Evolutionary conservation across 176 grass and related monocot species (phyloP), one percentile per base, ranked within the genome.

Genomic region (Zea luxurians): DNA sequence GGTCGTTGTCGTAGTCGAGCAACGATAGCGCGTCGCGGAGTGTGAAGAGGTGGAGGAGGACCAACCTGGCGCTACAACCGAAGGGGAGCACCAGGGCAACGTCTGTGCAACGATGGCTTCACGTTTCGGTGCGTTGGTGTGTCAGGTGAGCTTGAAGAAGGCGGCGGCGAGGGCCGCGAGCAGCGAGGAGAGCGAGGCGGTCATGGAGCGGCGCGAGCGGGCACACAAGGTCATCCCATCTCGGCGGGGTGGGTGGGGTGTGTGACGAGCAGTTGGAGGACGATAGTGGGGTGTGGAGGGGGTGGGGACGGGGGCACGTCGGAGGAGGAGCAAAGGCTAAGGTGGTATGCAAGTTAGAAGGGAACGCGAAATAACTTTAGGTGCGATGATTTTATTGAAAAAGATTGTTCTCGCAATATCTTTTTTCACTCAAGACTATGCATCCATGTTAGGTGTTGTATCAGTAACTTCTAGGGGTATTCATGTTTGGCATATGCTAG

Each of bases 101-200:
- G 94, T 93, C 77, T 97, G 94, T 4, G 91, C 83, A 3, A 27
- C 1, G 27, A 27, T 27, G 27, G 27, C 27, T 27, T 27, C 27
- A 97, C 58, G 66, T 3, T 82, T 84, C 0, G 86, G 88, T 4
- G 27, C 77, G 45, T 58, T 73, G 20, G 66, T 84, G 73, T 86
- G 84, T 89, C 91, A 97, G 75, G 89, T 90, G 35, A 84, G 79
- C 78, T 93, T 91, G 76, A 92, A 93, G 82, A 90, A 70, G 67
- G 64, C 11, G 4, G 87, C 86, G 17, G 90, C 86, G 49, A 89
- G 91, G n/a, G 79, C 86, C 4, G 92, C 88, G 16, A 97, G 84
- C 71, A 75, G 92, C 86, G 50, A 89, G 88, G n/a, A 84, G 1
- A 1, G 84, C 66, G 13, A 97, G 86, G 77, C 81, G 66, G 84